Evolutionary conservation across 306 rosid species (phyloP), one percentile per base, ranked within the genome.

Genomic region (Morella rubra): DNA sequence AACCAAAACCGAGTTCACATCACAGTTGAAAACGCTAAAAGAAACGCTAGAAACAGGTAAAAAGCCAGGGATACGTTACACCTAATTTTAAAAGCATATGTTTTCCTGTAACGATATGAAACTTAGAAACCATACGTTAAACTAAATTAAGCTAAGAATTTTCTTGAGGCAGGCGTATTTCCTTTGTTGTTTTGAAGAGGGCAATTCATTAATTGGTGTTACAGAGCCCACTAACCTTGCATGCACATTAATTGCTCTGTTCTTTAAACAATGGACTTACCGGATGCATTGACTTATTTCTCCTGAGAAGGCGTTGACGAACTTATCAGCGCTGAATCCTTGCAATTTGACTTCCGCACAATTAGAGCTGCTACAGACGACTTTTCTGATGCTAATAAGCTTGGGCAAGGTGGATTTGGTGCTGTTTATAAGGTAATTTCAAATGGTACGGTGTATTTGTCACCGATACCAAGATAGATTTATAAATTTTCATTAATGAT

Each of bases 331-430:
- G 69, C 54, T 4, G 69, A 81, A 47, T 70, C 80, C 13, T 27
- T 77, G 50, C 85, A 73, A 45, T 80, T 71, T 18, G 42, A 59
- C 52, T 83, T 81, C 13, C 55, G 41, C 32, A 79, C 74, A 24
- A 83, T 86, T 12, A 56, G 45, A 70, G 69, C 18, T 5, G 86
- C 84, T 1, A 83, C 85, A 0, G 41, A 81, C 46, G 24, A 73
- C 32, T 84, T 86, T 69, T 79, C 84, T 5, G 71, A 78, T 6
- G 79, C 32, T 37, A 81, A 86, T 32, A 86, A 79, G 37, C 80
- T 86, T 42, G 87, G 87, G 8, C 60, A 79, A 53, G 87, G 90
- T 40, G 86, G 87, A 47, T 84, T 86, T 73, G 90, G 87, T 24
- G 52, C 45, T 19, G 90, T 86, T 54, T 86, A 81, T 53, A 81